Conservation (phyloP, 106 monocot genomes). For the Dendrobium officinale region DNA sequence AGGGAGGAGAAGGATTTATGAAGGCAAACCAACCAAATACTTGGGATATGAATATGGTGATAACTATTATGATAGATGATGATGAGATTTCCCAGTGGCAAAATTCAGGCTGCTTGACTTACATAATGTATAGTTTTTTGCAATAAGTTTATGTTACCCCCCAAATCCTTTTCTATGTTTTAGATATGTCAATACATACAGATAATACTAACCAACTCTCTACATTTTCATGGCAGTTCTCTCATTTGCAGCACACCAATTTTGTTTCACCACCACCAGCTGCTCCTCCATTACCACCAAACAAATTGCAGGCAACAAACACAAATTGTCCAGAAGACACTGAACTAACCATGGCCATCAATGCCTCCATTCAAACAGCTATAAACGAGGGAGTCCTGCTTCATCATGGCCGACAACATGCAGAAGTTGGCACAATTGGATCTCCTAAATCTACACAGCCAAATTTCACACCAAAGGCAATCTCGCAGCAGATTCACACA, state of each 20-base stretch:
- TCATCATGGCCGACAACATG: slow-evolving; percentile 7
- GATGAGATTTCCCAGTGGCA: too few relatives aligned
- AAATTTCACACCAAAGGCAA: slow-evolving; percentile 16
- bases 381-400: slow-evolving; percentile 51
- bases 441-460: slow-evolving; percentile 1
- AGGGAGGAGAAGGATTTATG: too few relatives aligned
- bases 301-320: slow-evolving; percentile 3
- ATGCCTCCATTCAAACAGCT: slow-evolving; percentile 77
- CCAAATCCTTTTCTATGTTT: too few relatives aligned
- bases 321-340: slow-evolving; percentile 37
- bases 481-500: slow-evolving; percentile 19
- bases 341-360: slow-evolving; percentile 62
- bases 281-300: slow-evolving; percentile 9
- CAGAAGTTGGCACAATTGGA: slow-evolving; percentile 16
- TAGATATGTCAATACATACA: too few relatives aligned
- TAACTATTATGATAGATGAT: too few relatives aligned
- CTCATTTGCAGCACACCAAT: not conserved
- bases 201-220: too few relatives aligned
- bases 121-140: too few relatives aligned
- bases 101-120: too few relatives aligned
- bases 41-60: too few relatives aligned
- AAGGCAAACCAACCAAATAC: too few relatives aligned
- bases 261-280: slow-evolving; percentile 8
- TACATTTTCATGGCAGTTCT: not conserved
- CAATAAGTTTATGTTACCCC: too few relatives aligned